Evolutionary conservation across 108 stramenopile genomes (phyloP), one percentile per base, ranked within the genome.

Genomic region (Epithemia pelagica): DNA sequence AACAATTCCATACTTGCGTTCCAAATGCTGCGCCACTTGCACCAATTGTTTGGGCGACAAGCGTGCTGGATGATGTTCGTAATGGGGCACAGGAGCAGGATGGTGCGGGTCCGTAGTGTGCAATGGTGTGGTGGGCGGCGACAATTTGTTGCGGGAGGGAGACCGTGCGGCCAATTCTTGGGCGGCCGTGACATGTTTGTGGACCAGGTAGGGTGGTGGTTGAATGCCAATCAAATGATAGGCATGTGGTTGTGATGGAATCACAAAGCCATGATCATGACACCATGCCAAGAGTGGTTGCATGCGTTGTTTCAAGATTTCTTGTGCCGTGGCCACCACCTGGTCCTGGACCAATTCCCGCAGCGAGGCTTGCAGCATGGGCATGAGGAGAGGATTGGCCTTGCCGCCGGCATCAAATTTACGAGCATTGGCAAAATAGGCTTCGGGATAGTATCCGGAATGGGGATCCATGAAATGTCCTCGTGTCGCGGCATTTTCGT

Each of bases 341-440:
- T 67, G 21, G 28, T n/a, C 21, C 8, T n/a, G 24, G 24, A 78
- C 79, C 54, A 64, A 32, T 63, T 84, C 74, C 65, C 78, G 52
- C 21, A 58, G 8, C 5, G 72, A 55, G 0, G 64, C 61, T 29
- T 68, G 63, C 15, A 84, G 37, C 83, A 84, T 84, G 27, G 83
- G 79, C 29, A 80, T 21, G 0, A 80, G 56, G 0, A 78, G 57
- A 5, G 76, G 77, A 69, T 78, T 84, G 26, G 70, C 28, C 54
- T 78, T 80, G 1, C 83, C 83, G 19, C 83, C 83, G 46, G 59
- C 54, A 66, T 84, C 83, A 58, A 80, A 84, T 30, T 76, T 80
- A 1, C 83, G 68, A 15, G 83, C 74, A 78, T 79, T 79, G 30
- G n/a, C n/a, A 7, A 73, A 29, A 54, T 75, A 84, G 31, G 71